Percentiles rank a stretch among this genome's conserved stretches.
Evolutionary conservation across 352 stramenopile species (phyloP).

Genomic region (Thalassiosira mediterranea): DNA sequence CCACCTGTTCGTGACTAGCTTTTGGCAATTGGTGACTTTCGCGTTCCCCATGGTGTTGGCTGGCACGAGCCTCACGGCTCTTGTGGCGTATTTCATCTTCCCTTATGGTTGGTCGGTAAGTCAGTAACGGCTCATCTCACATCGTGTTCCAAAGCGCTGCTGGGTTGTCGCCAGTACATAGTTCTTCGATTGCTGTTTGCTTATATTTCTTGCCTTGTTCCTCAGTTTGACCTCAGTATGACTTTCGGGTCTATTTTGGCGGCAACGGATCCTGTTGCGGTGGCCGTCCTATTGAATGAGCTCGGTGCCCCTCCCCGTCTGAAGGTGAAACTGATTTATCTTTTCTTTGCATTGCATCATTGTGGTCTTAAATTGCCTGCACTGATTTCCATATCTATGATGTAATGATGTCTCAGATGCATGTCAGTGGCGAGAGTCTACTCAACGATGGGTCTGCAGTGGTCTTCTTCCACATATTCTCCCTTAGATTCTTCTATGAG

Average conservation of each 20-base stretch:
- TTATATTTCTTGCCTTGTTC: too few relatives aligned
- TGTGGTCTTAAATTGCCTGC: too few relatives aligned
- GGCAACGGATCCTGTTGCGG: constrained; percentile 86
- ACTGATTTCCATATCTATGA: neutral
- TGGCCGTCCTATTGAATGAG: constrained; percentile 82
- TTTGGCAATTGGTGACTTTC: constrained; percentile 76
- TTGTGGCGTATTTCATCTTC: constrained; percentile 73
- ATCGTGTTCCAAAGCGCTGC: too few relatives aligned
- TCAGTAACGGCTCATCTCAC: too few relatives aligned
- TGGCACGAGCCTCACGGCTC: constrained; percentile 67
- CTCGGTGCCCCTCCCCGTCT: constrained; percentile 68
- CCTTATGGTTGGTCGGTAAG: constrained; percentile 71
- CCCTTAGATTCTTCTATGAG: constrained; percentile 49
- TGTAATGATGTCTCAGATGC: constrained; percentile 47
- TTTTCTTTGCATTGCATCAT: too few relatives aligned
- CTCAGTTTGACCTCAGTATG: constrained; percentile 47
- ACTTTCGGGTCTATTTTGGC: constrained; percentile 42
- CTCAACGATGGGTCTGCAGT: constrained; percentile 85
- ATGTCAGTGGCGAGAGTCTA: constrained; percentile 82
- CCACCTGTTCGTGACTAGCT: constrained; percentile 64
- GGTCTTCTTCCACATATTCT: constrained; percentile 87
- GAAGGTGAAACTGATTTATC: too few relatives aligned
- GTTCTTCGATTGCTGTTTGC: constrained; percentile 66
- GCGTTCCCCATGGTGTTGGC: constrained; percentile 82
- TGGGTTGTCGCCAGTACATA: too few relatives aligned